Evolutionary conservation across 164 flowering plant genomes (phyloP).

Genomic region (Pachysandra terminalis): DNA sequence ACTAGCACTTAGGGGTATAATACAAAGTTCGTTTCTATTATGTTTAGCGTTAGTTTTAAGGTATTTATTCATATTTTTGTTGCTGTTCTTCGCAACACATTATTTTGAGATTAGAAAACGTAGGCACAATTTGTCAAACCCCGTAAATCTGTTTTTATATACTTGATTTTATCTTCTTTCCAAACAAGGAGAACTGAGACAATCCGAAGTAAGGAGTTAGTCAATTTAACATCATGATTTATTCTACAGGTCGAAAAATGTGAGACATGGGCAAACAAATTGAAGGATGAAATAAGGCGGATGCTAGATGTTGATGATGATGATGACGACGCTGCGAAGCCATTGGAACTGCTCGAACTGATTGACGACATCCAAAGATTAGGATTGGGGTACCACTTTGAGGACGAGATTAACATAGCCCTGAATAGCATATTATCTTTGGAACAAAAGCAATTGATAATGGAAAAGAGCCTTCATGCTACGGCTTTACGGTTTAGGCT

Average conservation of each 20-base stretch:
- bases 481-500: conserved; percentile 11
- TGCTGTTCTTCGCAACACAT: too few species aligned
- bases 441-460: background rate
- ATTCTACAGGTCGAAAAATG: background rate
- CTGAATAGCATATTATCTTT: background rate
- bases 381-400: conserved; percentile 6
- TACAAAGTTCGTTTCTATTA: too few species aligned
- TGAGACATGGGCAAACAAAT: background rate
- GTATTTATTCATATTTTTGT: too few species aligned
- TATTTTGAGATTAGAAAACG: too few species aligned
- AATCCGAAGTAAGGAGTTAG: too few species aligned
- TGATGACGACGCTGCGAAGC: too few species aligned
- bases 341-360: background rate
- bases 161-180: too few species aligned
- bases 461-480: background rate
- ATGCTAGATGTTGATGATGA: background rate
- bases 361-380: conserved; percentile 6
- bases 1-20: too few species aligned
- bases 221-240: background rate
- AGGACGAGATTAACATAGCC: conserved; percentile 6
- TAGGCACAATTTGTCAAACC: too few species aligned
- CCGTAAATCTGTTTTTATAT: too few species aligned
- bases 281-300: background rate
- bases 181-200: too few species aligned
- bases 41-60: too few species aligned